phyloP scores from a whole-genome alignment of 768 basidiomycete genomes.

The Tulasnella sp. region DNA sequence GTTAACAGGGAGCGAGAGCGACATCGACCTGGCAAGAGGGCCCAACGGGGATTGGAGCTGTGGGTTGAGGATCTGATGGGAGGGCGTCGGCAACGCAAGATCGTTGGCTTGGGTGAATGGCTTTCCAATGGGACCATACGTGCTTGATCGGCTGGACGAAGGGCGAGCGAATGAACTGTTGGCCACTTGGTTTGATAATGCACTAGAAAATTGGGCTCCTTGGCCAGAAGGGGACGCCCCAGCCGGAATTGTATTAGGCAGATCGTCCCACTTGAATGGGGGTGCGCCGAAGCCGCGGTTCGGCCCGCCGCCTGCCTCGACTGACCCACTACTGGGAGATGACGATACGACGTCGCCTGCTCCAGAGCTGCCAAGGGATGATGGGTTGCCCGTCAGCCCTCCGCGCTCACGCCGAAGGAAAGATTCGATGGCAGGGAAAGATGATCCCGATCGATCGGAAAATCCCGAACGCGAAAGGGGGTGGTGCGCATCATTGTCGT shows the following conservation, averaged over 20 bases:
- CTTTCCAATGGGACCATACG: constrained; percentile 12
- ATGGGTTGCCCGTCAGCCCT: constrained; percentile 1
- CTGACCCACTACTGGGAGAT: neutral
- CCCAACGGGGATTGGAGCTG: constrained; percentile 19
- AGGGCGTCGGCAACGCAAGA: constrained; percentile 5
- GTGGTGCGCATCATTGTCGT: neutral
- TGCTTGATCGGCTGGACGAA: neutral
- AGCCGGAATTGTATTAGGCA: neutral
- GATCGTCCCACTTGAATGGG: constrained; percentile 5
- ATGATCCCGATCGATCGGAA: constrained; percentile 12
- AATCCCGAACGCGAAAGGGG: constrained; percentile 23
- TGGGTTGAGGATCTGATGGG: constrained; percentile 2
- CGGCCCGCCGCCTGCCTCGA: neutral
- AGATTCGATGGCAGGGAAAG: constrained; percentile 7
- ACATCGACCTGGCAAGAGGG: constrained; percentile 18
- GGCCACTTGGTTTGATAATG: neutral
- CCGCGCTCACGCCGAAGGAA: constrained; percentile 13
- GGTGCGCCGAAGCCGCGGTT: constrained; percentile 14
- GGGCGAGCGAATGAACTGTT: neutral
- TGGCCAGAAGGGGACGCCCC: neutral
- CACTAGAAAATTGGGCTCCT: neutral
- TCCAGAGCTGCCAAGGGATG: neutral
- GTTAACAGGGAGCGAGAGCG: constrained; percentile 16
- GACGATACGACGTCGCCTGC: neutral
- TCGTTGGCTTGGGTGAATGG: constrained; percentile 19